phyloP scores from a whole-genome alignment of 2,329 filamentous ascomycete species.

The Colletotrichum lindemuthianum region DNA sequence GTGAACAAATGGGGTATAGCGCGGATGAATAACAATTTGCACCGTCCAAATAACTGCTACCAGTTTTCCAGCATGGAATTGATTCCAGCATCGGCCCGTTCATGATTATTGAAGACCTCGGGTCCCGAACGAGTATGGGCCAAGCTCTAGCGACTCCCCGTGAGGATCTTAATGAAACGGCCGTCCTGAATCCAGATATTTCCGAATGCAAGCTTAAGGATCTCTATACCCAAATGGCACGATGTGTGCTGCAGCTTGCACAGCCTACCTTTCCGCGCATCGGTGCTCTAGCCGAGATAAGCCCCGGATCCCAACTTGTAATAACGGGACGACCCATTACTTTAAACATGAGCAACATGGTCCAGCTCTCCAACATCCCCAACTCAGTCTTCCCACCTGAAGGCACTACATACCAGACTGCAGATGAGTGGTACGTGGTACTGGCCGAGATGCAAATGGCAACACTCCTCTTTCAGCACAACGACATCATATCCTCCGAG shows the following conservation, averaged over 20 bases:
- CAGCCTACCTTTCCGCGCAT: constrained; percentile 46
- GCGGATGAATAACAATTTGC: too few relatives aligned
- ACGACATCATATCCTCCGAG: constrained; percentile 43
- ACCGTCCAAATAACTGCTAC: too few relatives aligned
- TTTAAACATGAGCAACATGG: constrained; percentile 50
- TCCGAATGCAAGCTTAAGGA: background rate
- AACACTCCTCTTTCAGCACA: constrained; percentile 47
- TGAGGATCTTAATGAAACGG: constrained; percentile 36
- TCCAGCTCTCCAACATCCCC: constrained; percentile 34
- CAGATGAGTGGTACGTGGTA: constrained; percentile 47
- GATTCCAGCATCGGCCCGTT: constrained; percentile 39
- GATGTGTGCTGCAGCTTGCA: constrained; percentile 50
- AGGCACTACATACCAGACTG: constrained; percentile 27
- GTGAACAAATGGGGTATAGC: too few relatives aligned
- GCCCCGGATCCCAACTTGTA: constrained; percentile 40
- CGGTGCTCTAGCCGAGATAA: constrained; percentile 44
- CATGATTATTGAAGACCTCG: constrained; percentile 39
- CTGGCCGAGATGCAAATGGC: constrained; percentile 50
- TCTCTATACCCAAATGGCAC: constrained; percentile 43
- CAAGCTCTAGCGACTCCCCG: constrained; percentile 37
- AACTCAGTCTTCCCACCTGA: constrained; percentile 25
- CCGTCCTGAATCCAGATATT: constrained; percentile 36
- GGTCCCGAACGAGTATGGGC: constrained; percentile 36
- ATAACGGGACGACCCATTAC: constrained; percentile 41
- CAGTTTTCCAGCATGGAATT: constrained; percentile 37